These are phyloP conservation scores for Zizania latifolia DNA, from an alignment of 176 grass and related monocot species.

Conservation along the genomic window DNA sequence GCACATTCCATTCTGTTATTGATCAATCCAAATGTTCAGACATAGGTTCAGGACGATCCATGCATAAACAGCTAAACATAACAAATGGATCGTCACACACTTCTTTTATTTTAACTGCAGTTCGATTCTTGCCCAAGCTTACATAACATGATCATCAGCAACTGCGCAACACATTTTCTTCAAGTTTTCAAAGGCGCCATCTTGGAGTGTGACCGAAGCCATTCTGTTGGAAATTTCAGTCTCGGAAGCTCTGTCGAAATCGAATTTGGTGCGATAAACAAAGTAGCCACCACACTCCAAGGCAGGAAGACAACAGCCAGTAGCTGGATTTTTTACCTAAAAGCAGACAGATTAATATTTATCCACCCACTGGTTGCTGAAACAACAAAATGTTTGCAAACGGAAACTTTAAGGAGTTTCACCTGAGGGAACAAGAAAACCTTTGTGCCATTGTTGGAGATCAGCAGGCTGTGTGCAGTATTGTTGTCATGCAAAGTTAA, in stretches of 20 bases:
- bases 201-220: conserved; percentile 32
- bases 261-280: conserved; percentile 34
- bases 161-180: conserved; percentile 45
- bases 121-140: neutral
- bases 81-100: neutral
- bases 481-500: conserved; percentile 22
- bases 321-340: conserved; percentile 32
- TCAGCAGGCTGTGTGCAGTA: conserved; percentile 44
- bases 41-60: neutral
- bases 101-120: neutral
- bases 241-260: conserved; percentile 39
- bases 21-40: neutral
- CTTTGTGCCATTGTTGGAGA: conserved; percentile 47
- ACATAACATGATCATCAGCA: conserved; percentile 16
- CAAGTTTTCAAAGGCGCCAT: conserved; percentile 37
- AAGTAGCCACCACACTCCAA: conserved; percentile 70
- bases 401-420: neutral
- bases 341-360: neutral
- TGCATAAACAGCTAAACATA: neutral
- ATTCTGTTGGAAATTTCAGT: conserved; percentile 46
- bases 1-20: neutral
- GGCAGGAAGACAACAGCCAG: conserved; percentile 31
- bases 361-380: neutral
- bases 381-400: neutral
- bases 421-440: conserved; percentile 68